Conservation (phyloP, 768 basidiomycete species). For the Boletus vinaceobasis region DNA sequence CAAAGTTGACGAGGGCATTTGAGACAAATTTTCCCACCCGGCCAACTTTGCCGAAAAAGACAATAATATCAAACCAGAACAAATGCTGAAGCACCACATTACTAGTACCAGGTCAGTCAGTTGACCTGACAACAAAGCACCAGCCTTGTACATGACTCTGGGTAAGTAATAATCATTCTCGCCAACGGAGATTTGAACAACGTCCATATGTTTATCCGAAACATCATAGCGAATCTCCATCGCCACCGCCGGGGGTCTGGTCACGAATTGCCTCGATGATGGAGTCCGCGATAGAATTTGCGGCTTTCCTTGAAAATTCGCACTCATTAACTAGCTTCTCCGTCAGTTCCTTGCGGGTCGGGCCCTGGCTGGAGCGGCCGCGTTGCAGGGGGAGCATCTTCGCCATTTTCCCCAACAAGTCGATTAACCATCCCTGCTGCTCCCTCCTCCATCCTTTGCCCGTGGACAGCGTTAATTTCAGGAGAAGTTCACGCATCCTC, state of each 20-base stretch:
- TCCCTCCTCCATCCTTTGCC: constrained; percentile 19
- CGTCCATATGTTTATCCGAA: background rate
- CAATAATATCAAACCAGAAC: too few species aligned
- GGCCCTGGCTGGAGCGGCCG: background rate
- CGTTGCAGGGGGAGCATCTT: constrained; percentile 12
- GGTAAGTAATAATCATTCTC: too few species aligned
- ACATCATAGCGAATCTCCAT: background rate
- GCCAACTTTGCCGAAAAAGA: too few species aligned
- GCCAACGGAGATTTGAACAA: too few species aligned
- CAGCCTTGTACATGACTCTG: too few species aligned
- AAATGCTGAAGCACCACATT: too few species aligned
- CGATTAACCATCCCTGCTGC: constrained; percentile 11
- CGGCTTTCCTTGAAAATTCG: constrained; percentile 16
- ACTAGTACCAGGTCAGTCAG: too few species aligned
- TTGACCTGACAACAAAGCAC: too few species aligned
- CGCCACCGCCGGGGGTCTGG: background rate
- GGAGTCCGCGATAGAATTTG: constrained; percentile 14
- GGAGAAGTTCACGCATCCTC: constrained; percentile 19
- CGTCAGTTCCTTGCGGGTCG: constrained; percentile 8
- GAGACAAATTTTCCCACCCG: too few species aligned
- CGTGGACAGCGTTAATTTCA: constrained; percentile 1
- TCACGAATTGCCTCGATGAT: constrained; percentile 19
- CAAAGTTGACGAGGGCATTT: too few species aligned
- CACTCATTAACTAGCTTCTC: constrained; percentile 14
- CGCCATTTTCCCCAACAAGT: constrained; percentile 20